Evolutionary conservation across 352 stramenopile species (phyloP), one percentile per base, ranked within the genome.

Genomic region (Phytophthora capsici): DNA sequence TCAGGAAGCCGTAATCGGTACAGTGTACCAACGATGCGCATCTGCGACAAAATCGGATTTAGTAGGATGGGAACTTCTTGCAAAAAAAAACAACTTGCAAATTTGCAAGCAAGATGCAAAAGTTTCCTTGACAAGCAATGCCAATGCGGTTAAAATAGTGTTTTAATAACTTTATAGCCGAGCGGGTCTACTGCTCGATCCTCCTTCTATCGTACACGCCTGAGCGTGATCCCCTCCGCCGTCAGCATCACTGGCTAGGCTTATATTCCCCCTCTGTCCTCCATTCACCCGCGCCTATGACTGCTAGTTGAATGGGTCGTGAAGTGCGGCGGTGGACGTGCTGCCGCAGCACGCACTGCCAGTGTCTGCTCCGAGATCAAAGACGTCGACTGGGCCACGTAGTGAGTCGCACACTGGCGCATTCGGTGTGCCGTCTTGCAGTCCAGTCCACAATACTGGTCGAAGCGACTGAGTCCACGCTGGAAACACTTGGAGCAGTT

Each of bases 401-500:
- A 77, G 38, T 54, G 63, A 38, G 65, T 89, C 57, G 63, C 72
- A 66, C 48, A 51, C 40, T 73, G 68, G 6, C 69, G 53, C 63
- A 77, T 43, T 1, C 69, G 43, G 41, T 89, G 76, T 19, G 83
- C 83, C 9, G 83, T 91, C 68, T 88, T 87, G 73, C 83, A 91
- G 67, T 91, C 69, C 28, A 77, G 73, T 0, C 80, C 84, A 57
- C 84, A 93, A 56, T 89, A 93, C 34, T 80, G 63, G 40, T 93
- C 84, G 46, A 71, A 93, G 52, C 72, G 82, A 44, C 84, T 93
- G 36, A 90, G 67, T 1, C 75, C 75, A 14, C 81, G 78, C 59
- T 88, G 82, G 59, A 85, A 93, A 57, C 80, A 88, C 71, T 91
- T 93, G 73, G 71, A 78, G 63, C 84, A 93, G 66, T 93, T 93